Evolutionary conservation across 495 filamentous ascomycete species (phyloP).

Genomic region (Tuber aestivum): DNA sequence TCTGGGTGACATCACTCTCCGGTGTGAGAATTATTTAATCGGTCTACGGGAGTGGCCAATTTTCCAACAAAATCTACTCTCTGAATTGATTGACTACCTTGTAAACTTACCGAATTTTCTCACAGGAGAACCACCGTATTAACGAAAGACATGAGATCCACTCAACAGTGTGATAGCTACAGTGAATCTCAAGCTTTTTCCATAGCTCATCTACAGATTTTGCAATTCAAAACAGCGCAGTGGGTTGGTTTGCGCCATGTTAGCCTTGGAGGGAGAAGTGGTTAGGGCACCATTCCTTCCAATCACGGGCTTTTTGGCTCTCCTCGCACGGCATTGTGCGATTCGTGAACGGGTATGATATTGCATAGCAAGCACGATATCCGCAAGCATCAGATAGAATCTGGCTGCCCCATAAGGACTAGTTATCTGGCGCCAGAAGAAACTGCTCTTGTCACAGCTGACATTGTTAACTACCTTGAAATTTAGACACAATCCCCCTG

Average conservation of each 20-base stretch:
- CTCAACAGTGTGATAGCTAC: background rate
- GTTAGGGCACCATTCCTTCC: background rate
- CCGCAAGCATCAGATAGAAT: background rate
- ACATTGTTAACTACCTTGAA: too few species aligned
- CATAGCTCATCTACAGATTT: background rate
- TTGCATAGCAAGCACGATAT: background rate
- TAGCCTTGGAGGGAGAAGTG: background rate
- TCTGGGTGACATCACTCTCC: too few species aligned
- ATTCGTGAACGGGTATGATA: background rate
- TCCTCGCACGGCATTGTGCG: background rate
- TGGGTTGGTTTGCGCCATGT: too few species aligned
- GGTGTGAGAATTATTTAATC: too few species aligned
- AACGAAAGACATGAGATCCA: too few species aligned
- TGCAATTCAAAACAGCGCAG: background rate
- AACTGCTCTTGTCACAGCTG: background rate
- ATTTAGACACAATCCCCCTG: too few species aligned
- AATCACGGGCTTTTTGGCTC: background rate
- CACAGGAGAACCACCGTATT: too few species aligned
- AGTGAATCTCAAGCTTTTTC: background rate
- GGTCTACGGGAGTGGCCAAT: too few species aligned
- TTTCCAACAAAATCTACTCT: too few species aligned
- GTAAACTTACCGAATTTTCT: too few species aligned
- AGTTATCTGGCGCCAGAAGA: background rate
- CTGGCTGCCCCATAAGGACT: background rate
- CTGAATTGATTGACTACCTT: too few species aligned